phyloP scores from a whole-genome alignment of 768 basidiomycete species.

The Termitomyces sp. region DNA sequence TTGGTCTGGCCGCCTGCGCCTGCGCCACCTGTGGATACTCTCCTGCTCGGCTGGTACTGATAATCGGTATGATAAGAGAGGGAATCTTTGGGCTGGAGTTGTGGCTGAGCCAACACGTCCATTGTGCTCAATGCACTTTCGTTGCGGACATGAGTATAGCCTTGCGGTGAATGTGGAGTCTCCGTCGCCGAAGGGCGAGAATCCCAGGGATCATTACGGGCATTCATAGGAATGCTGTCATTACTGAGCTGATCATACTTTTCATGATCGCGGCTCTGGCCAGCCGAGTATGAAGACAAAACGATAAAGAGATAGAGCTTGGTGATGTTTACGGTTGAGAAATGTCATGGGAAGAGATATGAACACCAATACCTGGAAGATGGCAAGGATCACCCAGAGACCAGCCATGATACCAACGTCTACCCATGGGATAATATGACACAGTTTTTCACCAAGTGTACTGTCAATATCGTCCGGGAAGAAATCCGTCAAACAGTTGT shows the following conservation, averaged over 20 bases:
- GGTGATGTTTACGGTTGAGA: constrained; percentile 3
- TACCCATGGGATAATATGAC: constrained; percentile 89
- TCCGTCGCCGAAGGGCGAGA: constrained; percentile 47
- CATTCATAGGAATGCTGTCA: constrained; percentile 57
- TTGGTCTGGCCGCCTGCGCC: not conserved
- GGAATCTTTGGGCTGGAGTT: constrained; percentile 39
- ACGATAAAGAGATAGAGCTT: constrained; percentile 47
- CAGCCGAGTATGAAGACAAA: constrained; percentile 54
- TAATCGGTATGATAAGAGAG: constrained; percentile 26
- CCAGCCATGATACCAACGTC: constrained; percentile 89
- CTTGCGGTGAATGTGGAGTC: constrained; percentile 21
- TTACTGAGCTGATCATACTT: constrained; percentile 74
- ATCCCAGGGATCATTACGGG: constrained; percentile 69
- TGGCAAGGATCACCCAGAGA: constrained; percentile 76
- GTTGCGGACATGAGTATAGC: constrained; percentile 44
- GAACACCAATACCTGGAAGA: constrained; percentile 52
- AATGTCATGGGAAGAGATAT: not conserved
- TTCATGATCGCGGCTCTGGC: constrained; percentile 76
- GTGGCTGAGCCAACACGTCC: constrained; percentile 46
- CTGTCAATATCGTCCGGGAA: constrained; percentile 36
- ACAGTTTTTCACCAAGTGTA: constrained; percentile 65
- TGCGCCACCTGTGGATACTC: constrained; percentile 11
- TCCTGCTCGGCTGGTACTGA: constrained; percentile 13
- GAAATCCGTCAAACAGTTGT: constrained; percentile 56
- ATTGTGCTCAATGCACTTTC: constrained; percentile 50